Percentiles rank a stretch among this genome's conserved stretches.
These are phyloP conservation scores for Xylaria sp. DNA, from an alignment of 495 filamentous ascomycete species.

Conservation along the genomic window DNA sequence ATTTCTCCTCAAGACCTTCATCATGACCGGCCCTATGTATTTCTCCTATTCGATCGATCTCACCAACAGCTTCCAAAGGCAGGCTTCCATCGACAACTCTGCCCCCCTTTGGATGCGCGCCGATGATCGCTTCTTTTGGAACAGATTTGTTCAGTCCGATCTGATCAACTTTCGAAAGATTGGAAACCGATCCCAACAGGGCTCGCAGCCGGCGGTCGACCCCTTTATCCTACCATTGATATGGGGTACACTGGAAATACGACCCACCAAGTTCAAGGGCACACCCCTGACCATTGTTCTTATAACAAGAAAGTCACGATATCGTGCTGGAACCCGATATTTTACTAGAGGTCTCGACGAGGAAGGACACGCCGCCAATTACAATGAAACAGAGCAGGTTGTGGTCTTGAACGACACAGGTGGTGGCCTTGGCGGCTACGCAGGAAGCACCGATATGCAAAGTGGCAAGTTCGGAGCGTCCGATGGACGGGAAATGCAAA, in stretches of 20 bases:
- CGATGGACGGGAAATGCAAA: slow-evolving; percentile 76
- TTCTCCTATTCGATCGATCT: slow-evolving; percentile 96
- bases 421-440: slow-evolving; percentile 77
- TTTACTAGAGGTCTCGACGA: slow-evolving; percentile 94
- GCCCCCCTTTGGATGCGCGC: slow-evolving; percentile 88
- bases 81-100: slow-evolving; percentile 71
- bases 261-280: slow-evolving; percentile 77
- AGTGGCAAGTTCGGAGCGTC: slow-evolving; percentile 67
- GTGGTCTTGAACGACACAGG: slow-evolving; percentile 84
- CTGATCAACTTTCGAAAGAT: slow-evolving; percentile 80
- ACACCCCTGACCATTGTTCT: slow-evolving; percentile 84
- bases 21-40: slow-evolving; percentile 90
- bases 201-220: slow-evolving; percentile 77
- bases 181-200: slow-evolving; percentile 61
- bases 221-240: slow-evolving; percentile 95
- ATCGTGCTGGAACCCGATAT: slow-evolving; percentile 90
- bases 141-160: slow-evolving; percentile 88
- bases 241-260: slow-evolving; percentile 91
- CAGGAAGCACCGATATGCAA: slow-evolving; percentile 74
- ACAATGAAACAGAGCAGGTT: slow-evolving; percentile 96
- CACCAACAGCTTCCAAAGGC: slow-evolving; percentile 93
- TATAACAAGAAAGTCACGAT: slow-evolving; percentile 84
- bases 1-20: slow-evolving; percentile 73
- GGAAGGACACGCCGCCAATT: slow-evolving; percentile 92
- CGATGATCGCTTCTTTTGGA: slow-evolving; percentile 99